Evolutionary conservation across 768 basidiomycete species (phyloP).

Genomic region (Xerocomellus dryophilus): DNA sequence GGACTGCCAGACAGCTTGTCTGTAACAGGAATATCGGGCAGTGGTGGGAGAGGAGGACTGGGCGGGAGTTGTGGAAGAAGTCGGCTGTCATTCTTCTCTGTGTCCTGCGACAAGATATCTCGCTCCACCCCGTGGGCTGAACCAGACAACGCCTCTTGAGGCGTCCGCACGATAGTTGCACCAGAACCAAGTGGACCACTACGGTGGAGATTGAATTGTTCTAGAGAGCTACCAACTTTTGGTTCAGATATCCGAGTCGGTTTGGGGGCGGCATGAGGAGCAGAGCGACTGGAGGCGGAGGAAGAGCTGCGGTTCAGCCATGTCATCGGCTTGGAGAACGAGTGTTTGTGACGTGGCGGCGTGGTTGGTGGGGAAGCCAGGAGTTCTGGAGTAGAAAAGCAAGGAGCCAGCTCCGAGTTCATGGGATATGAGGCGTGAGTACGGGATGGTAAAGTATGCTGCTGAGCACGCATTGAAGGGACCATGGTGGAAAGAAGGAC

Average conservation of each 20-base stretch:
- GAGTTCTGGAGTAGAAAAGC: conserved; percentile 13
- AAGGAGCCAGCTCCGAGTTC: conserved; percentile 30
- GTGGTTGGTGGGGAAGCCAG: conserved; percentile 30
- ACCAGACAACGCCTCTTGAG: conserved; percentile 66
- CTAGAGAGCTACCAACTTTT: conserved; percentile 33
- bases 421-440: conserved; percentile 8
- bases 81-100: conserved; percentile 15
- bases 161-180: conserved; percentile 74
- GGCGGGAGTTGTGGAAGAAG: conserved; percentile 33
- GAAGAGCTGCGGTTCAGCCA: conserved; percentile 43
- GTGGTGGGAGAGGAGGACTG: conserved; percentile 53
- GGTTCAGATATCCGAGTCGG: conserved; percentile 47
- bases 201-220: conserved; percentile 32
- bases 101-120: conserved; percentile 7
- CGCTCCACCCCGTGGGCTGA: conserved; percentile 11
- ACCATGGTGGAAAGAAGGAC: conserved; percentile 22
- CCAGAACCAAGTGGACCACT: conserved; percentile 62
- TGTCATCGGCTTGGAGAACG: conserved; percentile 40
- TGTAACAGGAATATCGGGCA: conserved; percentile 33
- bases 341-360: conserved; percentile 34
- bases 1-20: conserved; percentile 15
- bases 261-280: conserved; percentile 34
- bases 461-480: conserved; percentile 23
- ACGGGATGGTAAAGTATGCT: conserved; percentile 16
- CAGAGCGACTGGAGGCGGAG: conserved; percentile 24